Base-by-base conservation (phyloP, 2,329 filamentous ascomycete species). In the Diaporthe nobilis region DNA sequence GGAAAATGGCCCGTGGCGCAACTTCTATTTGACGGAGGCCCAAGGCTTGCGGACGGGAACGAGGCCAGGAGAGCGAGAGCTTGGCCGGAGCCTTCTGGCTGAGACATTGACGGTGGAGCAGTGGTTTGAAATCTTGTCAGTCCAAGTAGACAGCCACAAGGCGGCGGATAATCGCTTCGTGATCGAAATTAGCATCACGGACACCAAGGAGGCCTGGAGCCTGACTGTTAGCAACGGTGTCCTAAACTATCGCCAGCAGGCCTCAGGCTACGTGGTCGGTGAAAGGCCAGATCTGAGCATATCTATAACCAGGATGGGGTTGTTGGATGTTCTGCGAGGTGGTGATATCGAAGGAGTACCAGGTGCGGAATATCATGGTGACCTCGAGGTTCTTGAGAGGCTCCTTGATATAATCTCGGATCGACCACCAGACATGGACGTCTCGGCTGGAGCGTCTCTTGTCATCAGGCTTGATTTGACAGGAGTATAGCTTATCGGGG, bases 1-100 rank as follows among this genome's bases (percentile, higher is more conserved):
- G 3, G 84, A 86, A 77, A 87, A 86, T 77, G 84, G 80, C 4
- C 82, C 82, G 0, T 86, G 84, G 85, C 78, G 85, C 4, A 86
- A 86, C 72, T 84, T 85, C 68, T 86, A 83, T 68, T 78, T 85
- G 5, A 81, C 80, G 2, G 81, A 79, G 0, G 80, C 84, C 9
- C 71, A 75, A 34, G 82, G 82, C 63, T 80, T 84, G 58, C 77
- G 76, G 7, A 72, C 65, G 3, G 60, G 68, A 2, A 72, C 71
- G 55, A 63, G 22, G 4, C 58, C 65, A 1, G 65, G 65, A 22
- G 49, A 34, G 47, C 49, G 53, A 13, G 42, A 70, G 42, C 61
- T 60, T 25, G 65, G 65, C 20, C 65, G 37, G 8, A 72, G 42
- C 44, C 34, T 44, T 8, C 42, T 75, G 5, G 49, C 47, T 20